phyloP scores from a whole-genome alignment of 2,329 filamentous ascomycete genomes.

The Beauveria sp. region DNA sequence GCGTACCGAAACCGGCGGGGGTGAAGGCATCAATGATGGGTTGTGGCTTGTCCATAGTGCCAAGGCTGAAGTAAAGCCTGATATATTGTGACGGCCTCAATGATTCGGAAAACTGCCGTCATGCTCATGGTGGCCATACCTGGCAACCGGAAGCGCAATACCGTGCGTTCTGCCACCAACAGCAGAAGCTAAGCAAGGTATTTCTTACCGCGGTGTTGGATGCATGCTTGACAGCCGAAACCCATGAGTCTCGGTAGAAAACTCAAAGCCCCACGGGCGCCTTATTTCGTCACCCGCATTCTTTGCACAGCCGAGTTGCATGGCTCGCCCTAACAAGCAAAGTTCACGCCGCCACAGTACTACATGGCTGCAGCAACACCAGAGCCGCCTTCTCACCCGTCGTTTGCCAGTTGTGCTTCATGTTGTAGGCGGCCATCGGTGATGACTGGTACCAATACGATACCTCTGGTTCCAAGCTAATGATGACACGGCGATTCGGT shows the following conservation, averaged over 20 bases:
- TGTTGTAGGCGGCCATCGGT: not conserved
- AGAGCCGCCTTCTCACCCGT: conserved; percentile 1
- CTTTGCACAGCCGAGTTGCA: conserved; percentile 3
- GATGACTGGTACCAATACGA: not conserved
- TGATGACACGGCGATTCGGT: not conserved
- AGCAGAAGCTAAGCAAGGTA: not conserved
- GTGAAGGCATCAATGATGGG: not conserved
- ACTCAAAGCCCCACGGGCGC: not conserved
- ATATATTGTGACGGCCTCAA: not conserved
- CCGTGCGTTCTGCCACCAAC: not conserved
- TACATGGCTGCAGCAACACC: not conserved
- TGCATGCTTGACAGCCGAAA: not conserved
- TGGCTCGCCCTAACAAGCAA: not conserved
- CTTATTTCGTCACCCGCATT: conserved; percentile 5
- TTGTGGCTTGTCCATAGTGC: not conserved
- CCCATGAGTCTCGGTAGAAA: not conserved
- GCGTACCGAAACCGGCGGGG: not conserved
- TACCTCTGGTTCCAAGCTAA: not conserved
- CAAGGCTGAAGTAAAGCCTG: not conserved
- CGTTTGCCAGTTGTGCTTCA: not conserved
- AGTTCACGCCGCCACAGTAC: not conserved
- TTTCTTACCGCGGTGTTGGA: not conserved
- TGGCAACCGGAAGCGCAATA: not conserved
- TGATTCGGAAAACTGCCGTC: not conserved
- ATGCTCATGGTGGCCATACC: not conserved